phyloP scores from a whole-genome alignment of 2,329 filamentous ascomycete species.

The Venturia effusa region DNA sequence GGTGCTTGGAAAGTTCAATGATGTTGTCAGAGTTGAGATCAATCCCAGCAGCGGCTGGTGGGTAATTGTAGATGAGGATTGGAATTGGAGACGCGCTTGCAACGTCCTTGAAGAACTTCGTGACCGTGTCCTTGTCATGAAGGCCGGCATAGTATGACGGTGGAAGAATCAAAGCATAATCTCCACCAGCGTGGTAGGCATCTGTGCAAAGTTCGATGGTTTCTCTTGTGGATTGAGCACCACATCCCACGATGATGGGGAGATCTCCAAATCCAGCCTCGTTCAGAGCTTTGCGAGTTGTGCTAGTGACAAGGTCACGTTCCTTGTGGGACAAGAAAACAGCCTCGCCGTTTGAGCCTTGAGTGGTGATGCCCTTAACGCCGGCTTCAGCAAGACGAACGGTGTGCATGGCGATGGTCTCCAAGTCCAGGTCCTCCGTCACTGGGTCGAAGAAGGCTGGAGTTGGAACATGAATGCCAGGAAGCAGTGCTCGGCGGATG shows the following conservation, averaged over 20 bases:
- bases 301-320: slow-evolving; percentile 55
- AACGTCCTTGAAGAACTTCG: slow-evolving; percentile 56
- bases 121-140: slow-evolving; percentile 48
- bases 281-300: slow-evolving; percentile 60
- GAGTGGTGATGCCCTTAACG: slow-evolving; percentile 62
- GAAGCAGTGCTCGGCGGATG: slow-evolving; percentile 24
- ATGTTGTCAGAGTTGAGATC: slow-evolving; percentile 55
- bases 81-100: slow-evolving; percentile 53
- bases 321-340: slow-evolving; percentile 65
- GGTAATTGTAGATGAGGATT: slow-evolving; percentile 60
- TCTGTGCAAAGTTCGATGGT: slow-evolving; percentile 59
- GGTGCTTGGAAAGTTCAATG: slow-evolving; percentile 47
- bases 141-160: slow-evolving; percentile 65
- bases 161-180: slow-evolving; percentile 66
- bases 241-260: slow-evolving; percentile 67
- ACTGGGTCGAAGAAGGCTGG: slow-evolving; percentile 32
- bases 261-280: slow-evolving; percentile 52
- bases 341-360: slow-evolving; percentile 75
- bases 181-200: slow-evolving; percentile 57
- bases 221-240: slow-evolving; percentile 62
- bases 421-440: slow-evolving; percentile 31
- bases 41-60: slow-evolving; percentile 51
- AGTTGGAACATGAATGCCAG: slow-evolving; percentile 34
- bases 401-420: slow-evolving; percentile 35
- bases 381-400: slow-evolving; percentile 62